These are phyloP conservation scores for Helotiales sp. DNA, from an alignment of 2,329 filamentous ascomycete species.

Conservation along the genomic window DNA sequence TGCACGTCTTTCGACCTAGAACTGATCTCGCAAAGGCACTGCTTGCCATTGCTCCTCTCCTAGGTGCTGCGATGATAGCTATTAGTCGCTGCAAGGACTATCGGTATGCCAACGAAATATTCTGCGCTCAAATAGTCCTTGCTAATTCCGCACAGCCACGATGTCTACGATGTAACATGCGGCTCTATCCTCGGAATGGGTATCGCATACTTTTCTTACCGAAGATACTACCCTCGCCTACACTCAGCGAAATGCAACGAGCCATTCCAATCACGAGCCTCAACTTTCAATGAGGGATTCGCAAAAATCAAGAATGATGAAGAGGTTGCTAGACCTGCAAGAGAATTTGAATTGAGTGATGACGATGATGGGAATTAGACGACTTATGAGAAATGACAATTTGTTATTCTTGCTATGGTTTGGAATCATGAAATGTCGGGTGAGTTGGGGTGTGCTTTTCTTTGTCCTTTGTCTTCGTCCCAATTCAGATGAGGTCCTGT, in stretches of 20 bases:
- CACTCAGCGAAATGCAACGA: constrained; percentile 58
- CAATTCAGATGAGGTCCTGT: not conserved
- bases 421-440: not conserved
- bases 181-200: constrained; percentile 64
- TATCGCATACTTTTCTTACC: constrained; percentile 69
- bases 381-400: not conserved
- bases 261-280: constrained; percentile 54
- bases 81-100: constrained; percentile 74
- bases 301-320: constrained; percentile 43
- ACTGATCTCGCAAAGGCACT: constrained; percentile 60
- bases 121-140: not conserved
- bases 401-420: not conserved
- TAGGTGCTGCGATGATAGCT: constrained; percentile 70
- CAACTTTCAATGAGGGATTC: constrained; percentile 40
- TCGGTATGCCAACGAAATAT: constrained; percentile 44
- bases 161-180: constrained; percentile 70
- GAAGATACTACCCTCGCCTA: constrained; percentile 65
- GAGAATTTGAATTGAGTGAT: constrained; percentile 36
- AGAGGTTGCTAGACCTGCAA: constrained; percentile 32
- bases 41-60: constrained; percentile 60
- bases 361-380: constrained; percentile 30
- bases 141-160: constrained; percentile 50
- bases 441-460: not conserved
- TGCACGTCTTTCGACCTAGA: constrained; percentile 56
- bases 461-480: not conserved